Conservation (phyloP, 2,329 filamentous ascomycete genomes). For the Aspergillus niger region DNA sequence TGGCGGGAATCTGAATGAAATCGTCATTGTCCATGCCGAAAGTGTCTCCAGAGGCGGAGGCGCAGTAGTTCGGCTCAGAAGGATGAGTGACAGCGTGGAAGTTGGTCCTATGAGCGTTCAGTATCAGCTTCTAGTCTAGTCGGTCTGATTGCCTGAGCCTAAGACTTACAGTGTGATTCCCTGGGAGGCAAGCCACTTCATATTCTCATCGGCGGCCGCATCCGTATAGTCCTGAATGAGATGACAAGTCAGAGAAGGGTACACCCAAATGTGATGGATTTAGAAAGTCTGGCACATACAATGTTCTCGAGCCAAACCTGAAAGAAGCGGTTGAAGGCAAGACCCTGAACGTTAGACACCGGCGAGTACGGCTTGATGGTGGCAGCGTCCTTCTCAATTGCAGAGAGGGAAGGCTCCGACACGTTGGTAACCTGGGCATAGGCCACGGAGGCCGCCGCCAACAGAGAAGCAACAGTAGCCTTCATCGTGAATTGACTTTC, state of each 20-base stretch:
- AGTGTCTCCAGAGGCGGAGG: constrained; percentile 68
- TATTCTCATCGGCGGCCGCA: constrained; percentile 58
- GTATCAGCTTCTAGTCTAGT: neutral
- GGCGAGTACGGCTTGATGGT: constrained; percentile 65
- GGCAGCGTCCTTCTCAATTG: constrained; percentile 45
- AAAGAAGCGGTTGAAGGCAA: constrained; percentile 71
- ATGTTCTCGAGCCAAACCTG: constrained; percentile 80
- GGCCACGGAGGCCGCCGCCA: constrained; percentile 30
- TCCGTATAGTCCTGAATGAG: constrained; percentile 59
- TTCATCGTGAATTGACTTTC: constrained; percentile 38
- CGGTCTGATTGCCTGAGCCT: neutral
- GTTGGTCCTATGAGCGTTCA: constrained; percentile 41
- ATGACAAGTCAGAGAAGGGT: constrained; percentile 44
- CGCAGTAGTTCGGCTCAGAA: constrained; percentile 74
- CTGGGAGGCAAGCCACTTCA: constrained; percentile 36
- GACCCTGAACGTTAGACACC: constrained; percentile 66
- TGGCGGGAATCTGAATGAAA: constrained; percentile 59
- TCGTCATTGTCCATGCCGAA: constrained; percentile 72
- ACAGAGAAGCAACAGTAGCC: constrained; percentile 39
- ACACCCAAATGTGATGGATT: constrained; percentile 27
- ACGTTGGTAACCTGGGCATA: constrained; percentile 30
- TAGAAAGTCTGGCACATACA: constrained; percentile 37
- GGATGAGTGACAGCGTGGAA: constrained; percentile 69
- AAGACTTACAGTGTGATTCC: constrained; percentile 59
- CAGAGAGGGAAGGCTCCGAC: constrained; percentile 29